Percentiles rank a stretch among this genome's conserved stretches.
Conservation (phyloP, 2,329 filamentous ascomycete species). For the Fusarium continuum region DNA sequence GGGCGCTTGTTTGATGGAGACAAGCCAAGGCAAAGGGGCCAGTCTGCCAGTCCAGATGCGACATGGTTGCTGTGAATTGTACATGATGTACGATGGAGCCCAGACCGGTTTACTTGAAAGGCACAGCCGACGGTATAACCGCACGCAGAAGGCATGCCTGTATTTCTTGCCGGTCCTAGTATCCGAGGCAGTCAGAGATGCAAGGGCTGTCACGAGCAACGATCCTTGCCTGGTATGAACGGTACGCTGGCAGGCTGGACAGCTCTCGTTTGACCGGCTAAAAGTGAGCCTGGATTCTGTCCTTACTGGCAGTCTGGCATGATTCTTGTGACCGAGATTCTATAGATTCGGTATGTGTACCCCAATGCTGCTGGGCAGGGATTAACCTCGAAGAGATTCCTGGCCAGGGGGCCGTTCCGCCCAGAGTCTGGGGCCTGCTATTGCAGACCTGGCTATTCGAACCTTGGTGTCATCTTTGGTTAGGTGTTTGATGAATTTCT, state of each 20-base stretch:
- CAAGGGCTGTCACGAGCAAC: conserved; percentile 5
- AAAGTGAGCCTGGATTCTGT: conserved; percentile 11
- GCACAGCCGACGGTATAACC: neutral
- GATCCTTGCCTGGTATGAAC: conserved; percentile 6
- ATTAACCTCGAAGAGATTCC: conserved; percentile 9
- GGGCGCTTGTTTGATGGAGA: conserved; percentile 31
- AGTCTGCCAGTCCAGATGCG: neutral
- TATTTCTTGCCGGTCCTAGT: conserved; percentile 16
- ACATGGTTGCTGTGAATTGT: neutral
- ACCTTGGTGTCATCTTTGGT: conserved; percentile 1
- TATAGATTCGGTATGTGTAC: conserved; percentile 3
- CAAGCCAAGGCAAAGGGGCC: conserved; percentile 8
- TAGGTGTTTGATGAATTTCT: neutral
- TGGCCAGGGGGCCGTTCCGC: conserved; percentile 17
- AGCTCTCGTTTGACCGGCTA: conserved; percentile 37
- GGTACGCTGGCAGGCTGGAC: neutral
- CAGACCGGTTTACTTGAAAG: conserved; percentile 1
- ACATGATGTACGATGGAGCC: neutral
- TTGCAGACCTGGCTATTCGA: conserved; percentile 18
- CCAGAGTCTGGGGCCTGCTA: conserved; percentile 12
- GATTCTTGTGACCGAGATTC: conserved; percentile 10
- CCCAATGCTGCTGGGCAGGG: conserved; percentile 4
- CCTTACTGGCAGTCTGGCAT: conserved; percentile 8
- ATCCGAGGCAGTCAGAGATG: conserved; percentile 15
- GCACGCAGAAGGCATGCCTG: neutral